Conservation (phyloP, 345 rosid species). For the Eucalyptus grandis region DNA sequence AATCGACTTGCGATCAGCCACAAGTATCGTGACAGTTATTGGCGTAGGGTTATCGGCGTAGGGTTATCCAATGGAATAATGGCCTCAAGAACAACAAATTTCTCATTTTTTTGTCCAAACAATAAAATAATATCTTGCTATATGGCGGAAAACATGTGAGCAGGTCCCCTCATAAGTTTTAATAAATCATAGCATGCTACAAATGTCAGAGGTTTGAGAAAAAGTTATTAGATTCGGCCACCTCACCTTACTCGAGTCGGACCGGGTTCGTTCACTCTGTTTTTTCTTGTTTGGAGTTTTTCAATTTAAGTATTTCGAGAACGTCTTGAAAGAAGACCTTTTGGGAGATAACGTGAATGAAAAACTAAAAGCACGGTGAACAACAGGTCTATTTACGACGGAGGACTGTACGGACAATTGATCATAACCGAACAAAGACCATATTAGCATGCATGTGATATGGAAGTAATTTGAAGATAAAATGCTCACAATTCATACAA, state of each 20-base stretch:
- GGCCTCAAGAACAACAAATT: background rate
- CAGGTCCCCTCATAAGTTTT: background rate
- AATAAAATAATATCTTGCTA: background rate
- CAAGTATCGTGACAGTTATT: background rate
- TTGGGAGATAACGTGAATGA: background rate
- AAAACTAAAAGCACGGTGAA: background rate
- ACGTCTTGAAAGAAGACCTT: background rate
- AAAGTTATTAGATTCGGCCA: background rate
- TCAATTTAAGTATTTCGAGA: background rate
- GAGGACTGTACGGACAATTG: background rate
- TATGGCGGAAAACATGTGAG: background rate
- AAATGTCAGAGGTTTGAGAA: background rate
- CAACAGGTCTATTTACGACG: background rate
- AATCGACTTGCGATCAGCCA: background rate
- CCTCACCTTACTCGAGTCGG: background rate
- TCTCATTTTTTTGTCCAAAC: background rate
- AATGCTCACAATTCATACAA: too few relatives aligned
- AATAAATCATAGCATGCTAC: background rate
- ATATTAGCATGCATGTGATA: background rate
- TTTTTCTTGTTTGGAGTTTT: background rate
- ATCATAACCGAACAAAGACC: background rate
- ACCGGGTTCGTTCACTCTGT: background rate
- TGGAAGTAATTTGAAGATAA: too few relatives aligned
- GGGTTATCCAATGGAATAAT: background rate
- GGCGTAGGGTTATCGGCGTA: too few relatives aligned